Evolutionary conservation across 1,284 basidiomycete genomes (phyloP), one percentile per base, ranked within the genome.

Genomic region (Papiliotrema nemorosa): DNA sequence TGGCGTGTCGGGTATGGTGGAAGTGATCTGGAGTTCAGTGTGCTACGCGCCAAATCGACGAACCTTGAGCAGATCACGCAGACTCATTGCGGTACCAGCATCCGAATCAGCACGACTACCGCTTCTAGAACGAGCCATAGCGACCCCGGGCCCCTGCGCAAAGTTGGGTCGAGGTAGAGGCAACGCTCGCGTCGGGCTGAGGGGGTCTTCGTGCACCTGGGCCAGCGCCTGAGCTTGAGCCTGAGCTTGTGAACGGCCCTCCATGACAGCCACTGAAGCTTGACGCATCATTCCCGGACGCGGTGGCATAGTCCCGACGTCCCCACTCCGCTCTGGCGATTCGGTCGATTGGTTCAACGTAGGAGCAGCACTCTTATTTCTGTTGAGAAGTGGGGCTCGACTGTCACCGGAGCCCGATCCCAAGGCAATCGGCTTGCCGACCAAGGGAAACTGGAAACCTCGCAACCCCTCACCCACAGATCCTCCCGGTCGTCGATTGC

Each of bases 231-330:
- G 46, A 13, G 64, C 65, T 33, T 62, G 62, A 12, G 60, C 64
- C 40, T 63, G 64, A 3, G 55, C 56, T n/a, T 65, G 63, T n/a
- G 52, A 50, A 12, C 66, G 54, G 5, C 70, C 68, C 45, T 74
- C 73, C 72, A 74, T 73, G 18, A 75, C 69, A 2, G 73, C 68
- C 12, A 69, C 70, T 2, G 63, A 67, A 3, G 72, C 70, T 52
- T 71, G 69, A 10, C 70, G 64, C 68, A 73, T 73, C 69, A 73
- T 71, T 1, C 63, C 55, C 20, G 67, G 66, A 39, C 66, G 54
- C 18, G 52, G 46, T 20, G 57, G 55, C 29, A 62, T 49, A 0
- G 31, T 36, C 13, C 46, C 36, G 22, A 36, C 44, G 10, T 31
- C 26, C n/a, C 29, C 29, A 14, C 44, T 37, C 41, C 39, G 34